These are phyloP conservation scores for Saussurea involucrata DNA, from an alignment of 129 eudicot species.

Conservation along the genomic window DNA sequence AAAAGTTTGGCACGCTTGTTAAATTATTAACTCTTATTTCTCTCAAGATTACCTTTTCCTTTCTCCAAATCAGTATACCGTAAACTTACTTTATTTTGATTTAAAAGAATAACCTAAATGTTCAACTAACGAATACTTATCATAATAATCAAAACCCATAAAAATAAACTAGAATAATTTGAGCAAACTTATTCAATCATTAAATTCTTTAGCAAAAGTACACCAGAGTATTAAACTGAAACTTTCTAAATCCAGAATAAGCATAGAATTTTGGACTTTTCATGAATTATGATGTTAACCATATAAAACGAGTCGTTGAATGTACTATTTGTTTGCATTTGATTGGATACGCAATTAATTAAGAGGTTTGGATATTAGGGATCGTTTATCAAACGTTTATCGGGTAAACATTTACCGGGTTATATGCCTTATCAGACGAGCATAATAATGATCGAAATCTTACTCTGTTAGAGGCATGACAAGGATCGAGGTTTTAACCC, in stretches of 20 bases:
- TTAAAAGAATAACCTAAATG: neutral
- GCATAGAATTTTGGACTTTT: neutral
- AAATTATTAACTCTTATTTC: neutral
- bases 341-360: neutral
- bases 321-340: neutral
- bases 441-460: too few species aligned
- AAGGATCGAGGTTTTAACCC: too few species aligned
- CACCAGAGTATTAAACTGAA: neutral
- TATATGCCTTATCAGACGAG: too few species aligned
- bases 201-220: neutral
- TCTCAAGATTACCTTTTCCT: neutral
- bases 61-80: neutral
- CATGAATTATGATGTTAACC: neutral
- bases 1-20: neutral
- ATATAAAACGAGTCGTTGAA: neutral
- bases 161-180: neutral
- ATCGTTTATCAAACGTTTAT: neutral
- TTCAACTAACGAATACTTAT: neutral
- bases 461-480: too few species aligned
- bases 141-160: neutral
- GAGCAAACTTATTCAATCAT: neutral
- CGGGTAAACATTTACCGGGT: neutral
- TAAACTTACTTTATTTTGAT: neutral
- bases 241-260: neutral
- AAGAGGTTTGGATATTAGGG: neutral